Conservation (phyloP, 441 rosid species). For the Arabidopsis hybrid region DNA sequence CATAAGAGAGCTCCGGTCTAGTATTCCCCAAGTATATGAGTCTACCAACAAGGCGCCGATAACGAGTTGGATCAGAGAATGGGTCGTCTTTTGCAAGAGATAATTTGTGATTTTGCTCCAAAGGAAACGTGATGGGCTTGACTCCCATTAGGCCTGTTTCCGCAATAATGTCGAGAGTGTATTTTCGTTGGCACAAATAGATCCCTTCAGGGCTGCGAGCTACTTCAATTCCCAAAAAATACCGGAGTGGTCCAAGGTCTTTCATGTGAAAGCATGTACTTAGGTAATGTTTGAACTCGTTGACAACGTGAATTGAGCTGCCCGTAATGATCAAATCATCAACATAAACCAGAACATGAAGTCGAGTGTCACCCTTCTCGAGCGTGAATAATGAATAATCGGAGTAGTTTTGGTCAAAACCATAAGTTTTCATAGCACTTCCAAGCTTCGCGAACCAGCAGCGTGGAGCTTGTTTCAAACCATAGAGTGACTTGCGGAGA, state of each 20-base stretch:
- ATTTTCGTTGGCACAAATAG: too few relatives aligned
- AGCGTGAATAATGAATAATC: background rate
- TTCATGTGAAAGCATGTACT: background rate
- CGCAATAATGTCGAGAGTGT: too few relatives aligned
- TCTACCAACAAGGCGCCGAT: rapidly evolving
- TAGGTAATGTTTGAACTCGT: background rate
- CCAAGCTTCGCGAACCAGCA: too few relatives aligned
- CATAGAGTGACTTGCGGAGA: too few relatives aligned
- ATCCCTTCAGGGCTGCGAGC: background rate
- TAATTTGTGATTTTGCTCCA: too few relatives aligned
- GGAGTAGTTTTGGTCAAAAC: rapidly evolving
- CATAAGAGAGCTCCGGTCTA: background rate
- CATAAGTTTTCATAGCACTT: rapidly evolving
- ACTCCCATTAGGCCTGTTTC: too few relatives aligned
- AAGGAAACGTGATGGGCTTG: too few relatives aligned
- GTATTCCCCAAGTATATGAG: background rate
- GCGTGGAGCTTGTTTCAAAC: too few relatives aligned
- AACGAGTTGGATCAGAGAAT: background rate
- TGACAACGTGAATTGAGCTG: background rate
- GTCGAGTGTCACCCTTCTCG: rapidly evolving
- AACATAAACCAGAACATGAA: background rate
- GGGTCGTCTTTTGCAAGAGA: too few relatives aligned
- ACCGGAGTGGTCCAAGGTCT: background rate
- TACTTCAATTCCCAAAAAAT: background rate
- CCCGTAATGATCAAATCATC: background rate